Evolutionary conservation across 805 yeast genomes (phyloP).

Genomic region (Yarrowia sp.): DNA sequence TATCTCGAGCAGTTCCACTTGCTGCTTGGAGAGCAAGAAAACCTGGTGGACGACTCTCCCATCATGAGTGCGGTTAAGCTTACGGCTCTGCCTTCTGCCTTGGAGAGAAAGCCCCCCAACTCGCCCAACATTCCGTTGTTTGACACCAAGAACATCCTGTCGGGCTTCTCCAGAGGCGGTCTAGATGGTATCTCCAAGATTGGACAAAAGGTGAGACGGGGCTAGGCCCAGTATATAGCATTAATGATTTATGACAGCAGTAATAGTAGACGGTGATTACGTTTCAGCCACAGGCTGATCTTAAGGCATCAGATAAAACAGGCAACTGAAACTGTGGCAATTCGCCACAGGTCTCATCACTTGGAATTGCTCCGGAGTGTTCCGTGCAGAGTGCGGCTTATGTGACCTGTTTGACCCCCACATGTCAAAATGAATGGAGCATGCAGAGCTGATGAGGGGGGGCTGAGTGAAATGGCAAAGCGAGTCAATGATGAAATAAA

Average conservation of each 20-base stretch:
- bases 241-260: slow-evolving; percentile 11
- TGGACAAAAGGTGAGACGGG: slow-evolving; percentile 11
- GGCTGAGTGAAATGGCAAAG: no score
- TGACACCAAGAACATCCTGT: slow-evolving; percentile 17
- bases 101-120: slow-evolving; percentile 15
- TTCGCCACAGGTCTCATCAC: no score
- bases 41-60: slow-evolving; percentile 37
- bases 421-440: background rate
- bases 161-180: slow-evolving; percentile 18
- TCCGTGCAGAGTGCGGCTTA: slow-evolving; percentile 3
- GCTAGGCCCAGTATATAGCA: slow-evolving; percentile 9
- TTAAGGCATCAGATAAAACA: no score
- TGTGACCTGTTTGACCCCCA: background rate
- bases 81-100: background rate
- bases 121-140: slow-evolving; percentile 14
- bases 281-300: no score
- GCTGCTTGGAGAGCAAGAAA: slow-evolving; percentile 42
- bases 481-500: no score
- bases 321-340: no score
- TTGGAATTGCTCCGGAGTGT: background rate
- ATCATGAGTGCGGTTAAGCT: slow-evolving; percentile 27
- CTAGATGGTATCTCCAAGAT: slow-evolving; percentile 5
- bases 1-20: slow-evolving; percentile 44
- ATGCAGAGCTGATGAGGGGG: no score
- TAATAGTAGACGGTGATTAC: background rate